A percentile compares a stretch with the other conserved stretches of the same genome.
phyloP scores from a whole-genome alignment of 805 yeast species.

The Starmerella kuoi region DNA sequence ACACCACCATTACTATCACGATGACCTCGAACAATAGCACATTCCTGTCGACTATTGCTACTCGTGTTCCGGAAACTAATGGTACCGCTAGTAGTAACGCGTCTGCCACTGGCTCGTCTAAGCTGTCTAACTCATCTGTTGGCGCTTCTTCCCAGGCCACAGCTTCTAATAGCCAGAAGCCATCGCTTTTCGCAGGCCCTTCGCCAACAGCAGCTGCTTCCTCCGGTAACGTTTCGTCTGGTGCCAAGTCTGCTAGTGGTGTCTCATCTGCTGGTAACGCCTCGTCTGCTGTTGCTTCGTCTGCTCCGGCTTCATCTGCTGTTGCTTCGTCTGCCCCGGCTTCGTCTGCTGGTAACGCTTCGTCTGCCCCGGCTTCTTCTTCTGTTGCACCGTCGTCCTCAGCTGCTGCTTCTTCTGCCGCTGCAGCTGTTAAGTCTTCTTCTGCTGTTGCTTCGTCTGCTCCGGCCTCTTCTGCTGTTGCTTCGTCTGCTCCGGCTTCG shows the following conservation, averaged over 20 bases:
- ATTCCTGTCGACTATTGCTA: slow-evolving; percentile 4
- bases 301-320: background rate
- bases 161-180: background rate
- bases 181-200: background rate
- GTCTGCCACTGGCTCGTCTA: background rate
- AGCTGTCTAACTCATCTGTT: background rate
- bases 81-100: slow-evolving; percentile 3
- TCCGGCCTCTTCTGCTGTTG: background rate
- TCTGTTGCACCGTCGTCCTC: background rate
- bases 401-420: background rate
- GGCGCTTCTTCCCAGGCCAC: background rate
- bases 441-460: slow-evolving; percentile 1
- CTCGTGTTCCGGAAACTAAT: slow-evolving; percentile 2
- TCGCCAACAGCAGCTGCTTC: background rate
- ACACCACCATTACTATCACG: slow-evolving; percentile 16
- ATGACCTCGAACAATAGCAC: slow-evolving; percentile 7
- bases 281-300: background rate
- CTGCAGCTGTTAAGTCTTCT: background rate
- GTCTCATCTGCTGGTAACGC: background rate
- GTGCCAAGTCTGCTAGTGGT: background rate
- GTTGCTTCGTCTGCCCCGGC: background rate
- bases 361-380: slow-evolving; percentile 1
- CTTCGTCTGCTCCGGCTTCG: background rate
- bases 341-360: background rate
- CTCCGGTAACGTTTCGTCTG: background rate